phyloP scores from a whole-genome alignment of 805 yeast species.

The Saturnispora hagleri region DNA sequence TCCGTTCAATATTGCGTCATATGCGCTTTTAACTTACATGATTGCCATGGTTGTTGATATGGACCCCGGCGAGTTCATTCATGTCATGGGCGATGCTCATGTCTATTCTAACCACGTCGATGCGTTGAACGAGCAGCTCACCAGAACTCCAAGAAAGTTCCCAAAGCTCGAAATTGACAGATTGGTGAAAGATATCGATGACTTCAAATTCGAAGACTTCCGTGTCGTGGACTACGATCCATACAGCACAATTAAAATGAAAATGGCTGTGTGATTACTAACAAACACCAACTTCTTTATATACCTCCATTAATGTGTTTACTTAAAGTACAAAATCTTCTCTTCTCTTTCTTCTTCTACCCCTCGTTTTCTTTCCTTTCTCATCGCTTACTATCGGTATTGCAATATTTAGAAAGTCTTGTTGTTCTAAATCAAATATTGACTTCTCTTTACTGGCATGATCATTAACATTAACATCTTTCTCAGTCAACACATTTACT shows the following conservation, averaged over 20 bases:
- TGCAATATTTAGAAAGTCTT: slow-evolving; percentile 2
- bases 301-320: neutral
- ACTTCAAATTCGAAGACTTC: slow-evolving; percentile 82
- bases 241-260: slow-evolving; percentile 79
- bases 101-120: slow-evolving; percentile 90
- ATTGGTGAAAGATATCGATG: slow-evolving; percentile 67
- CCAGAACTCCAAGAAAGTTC: slow-evolving; percentile 66
- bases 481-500: neutral
- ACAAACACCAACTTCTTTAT: neutral
- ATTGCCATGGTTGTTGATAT: slow-evolving; percentile 90
- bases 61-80: slow-evolving; percentile 93
- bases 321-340: slow-evolving; percentile 5
- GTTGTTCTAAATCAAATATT: slow-evolving; percentile 5
- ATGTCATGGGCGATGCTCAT: slow-evolving; percentile 95
- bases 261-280: slow-evolving; percentile 75
- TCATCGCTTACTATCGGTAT: neutral
- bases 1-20: slow-evolving; percentile 96
- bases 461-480: neutral
- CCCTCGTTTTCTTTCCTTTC: neutral
- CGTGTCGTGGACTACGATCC: slow-evolving; percentile 75
- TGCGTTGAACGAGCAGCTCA: slow-evolving; percentile 73
- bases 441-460: neutral
- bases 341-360: neutral
- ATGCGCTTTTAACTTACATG: slow-evolving; percentile 87
- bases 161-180: slow-evolving; percentile 72